These are phyloP conservation scores for Aspergillus terreus DNA, from an alignment of 2,329 filamentous ascomycete genomes.

Conservation along the genomic window DNA sequence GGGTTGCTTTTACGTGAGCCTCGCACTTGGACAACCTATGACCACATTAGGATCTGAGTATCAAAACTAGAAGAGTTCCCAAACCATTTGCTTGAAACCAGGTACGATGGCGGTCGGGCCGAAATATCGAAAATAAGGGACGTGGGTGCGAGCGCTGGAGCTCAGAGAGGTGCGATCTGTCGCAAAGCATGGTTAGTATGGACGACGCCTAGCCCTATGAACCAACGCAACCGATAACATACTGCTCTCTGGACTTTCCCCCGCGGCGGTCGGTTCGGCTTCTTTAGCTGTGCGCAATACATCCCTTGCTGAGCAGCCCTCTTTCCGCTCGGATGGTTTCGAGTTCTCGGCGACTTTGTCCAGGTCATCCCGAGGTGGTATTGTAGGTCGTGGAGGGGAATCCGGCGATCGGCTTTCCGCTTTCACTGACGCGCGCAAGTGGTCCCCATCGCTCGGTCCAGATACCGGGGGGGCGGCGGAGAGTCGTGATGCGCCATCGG, in stretches of 20 bases:
- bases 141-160: conserved; percentile 42
- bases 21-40: conserved; percentile 54
- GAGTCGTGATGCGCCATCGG: conserved; percentile 24
- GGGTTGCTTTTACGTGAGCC: conserved; percentile 46
- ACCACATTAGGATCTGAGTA: conserved; percentile 44
- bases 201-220: not conserved
- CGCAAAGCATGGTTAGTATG: not conserved
- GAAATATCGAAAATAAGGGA: conserved; percentile 89
- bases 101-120: conserved; percentile 88
- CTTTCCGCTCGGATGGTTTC: conserved; percentile 17
- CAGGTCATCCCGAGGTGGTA: conserved; percentile 4
- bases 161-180: conserved; percentile 37
- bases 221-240: conserved; percentile 13
- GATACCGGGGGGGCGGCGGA: conserved; percentile 16
- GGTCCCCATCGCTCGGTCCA: conserved; percentile 15
- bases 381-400: conserved; percentile 9
- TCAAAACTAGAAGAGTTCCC: conserved; percentile 1
- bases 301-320: conserved; percentile 14
- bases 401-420: conserved; percentile 27
- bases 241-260: conserved; percentile 37
- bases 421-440: conserved; percentile 13
- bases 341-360: conserved; percentile 14
- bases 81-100: conserved; percentile 87
- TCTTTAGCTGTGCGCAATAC: conserved; percentile 19
- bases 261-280: conserved; percentile 19